phyloP scores from a whole-genome alignment of 2,329 filamentous ascomycete genomes.

The Pestalotiopsis sp. region DNA sequence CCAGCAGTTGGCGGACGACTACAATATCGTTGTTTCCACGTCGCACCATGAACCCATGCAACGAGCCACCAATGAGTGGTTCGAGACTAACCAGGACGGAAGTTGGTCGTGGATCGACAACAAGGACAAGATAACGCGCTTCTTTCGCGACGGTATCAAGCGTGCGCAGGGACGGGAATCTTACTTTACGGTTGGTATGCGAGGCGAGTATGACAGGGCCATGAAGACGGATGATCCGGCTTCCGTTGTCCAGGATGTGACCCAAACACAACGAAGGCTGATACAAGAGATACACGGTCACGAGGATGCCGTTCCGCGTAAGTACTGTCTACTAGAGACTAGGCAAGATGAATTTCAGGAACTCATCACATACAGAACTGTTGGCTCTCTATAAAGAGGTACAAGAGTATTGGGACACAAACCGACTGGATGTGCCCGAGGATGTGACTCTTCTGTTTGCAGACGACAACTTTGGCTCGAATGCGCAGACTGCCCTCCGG shows the following conservation, averaged over 20 bases:
- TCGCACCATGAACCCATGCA: constrained; percentile 68
- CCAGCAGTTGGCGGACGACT: constrained; percentile 59
- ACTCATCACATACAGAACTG: constrained; percentile 43
- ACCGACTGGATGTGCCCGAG: constrained; percentile 47
- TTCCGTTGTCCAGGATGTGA: constrained; percentile 51
- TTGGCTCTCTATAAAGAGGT: constrained; percentile 69
- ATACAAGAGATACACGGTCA: constrained; percentile 50
- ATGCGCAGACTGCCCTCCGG: constrained; percentile 52
- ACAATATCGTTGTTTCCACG: constrained; percentile 64
- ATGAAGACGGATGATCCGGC: constrained; percentile 52
- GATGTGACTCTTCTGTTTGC: constrained; percentile 68
- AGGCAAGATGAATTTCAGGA: background rate
- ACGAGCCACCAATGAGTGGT: constrained; percentile 53
- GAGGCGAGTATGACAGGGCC: constrained; percentile 55
- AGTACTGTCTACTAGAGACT: constrained; percentile 23
- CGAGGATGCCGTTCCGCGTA: constrained; percentile 41
- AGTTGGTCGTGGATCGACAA: constrained; percentile 63
- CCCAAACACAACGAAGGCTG: constrained; percentile 54
- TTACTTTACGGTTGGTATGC: constrained; percentile 60
- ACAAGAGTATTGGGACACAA: constrained; percentile 57
- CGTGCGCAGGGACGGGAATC: constrained; percentile 58
- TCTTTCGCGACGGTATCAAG: constrained; percentile 56
- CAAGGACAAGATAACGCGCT: constrained; percentile 51
- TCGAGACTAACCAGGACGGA: constrained; percentile 40
- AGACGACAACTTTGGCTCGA: constrained; percentile 61